Conservation (phyloP, 176 grass and related monocot species). For the Paspalum notatum region DNA sequence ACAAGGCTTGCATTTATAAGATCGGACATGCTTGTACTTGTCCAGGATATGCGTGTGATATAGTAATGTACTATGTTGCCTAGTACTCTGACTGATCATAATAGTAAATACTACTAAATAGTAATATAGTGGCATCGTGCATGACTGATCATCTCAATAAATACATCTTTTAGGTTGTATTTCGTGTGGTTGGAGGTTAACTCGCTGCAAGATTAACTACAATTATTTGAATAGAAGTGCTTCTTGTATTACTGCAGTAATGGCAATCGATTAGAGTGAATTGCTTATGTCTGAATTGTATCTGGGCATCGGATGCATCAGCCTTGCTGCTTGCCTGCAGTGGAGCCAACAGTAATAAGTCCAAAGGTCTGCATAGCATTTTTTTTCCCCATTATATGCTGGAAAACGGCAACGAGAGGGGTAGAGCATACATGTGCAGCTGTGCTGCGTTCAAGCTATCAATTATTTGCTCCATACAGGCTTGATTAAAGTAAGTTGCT, state of each 20-base stretch:
- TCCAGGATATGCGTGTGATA: constrained; percentile 7
- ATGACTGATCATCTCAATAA: constrained; percentile 23
- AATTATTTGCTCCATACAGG: constrained; percentile 12
- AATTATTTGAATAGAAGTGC: constrained; percentile 2
- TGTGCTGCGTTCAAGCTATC: neutral
- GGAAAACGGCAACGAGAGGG: neutral
- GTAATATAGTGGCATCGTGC: too few relatives aligned
- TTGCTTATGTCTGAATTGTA: neutral
- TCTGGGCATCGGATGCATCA: neutral
- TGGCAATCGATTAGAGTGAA: constrained; percentile 1
- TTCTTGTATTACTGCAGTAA: neutral
- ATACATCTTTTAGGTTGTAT: neutral
- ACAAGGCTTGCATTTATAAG: constrained; percentile 63
- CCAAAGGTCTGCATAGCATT: neutral
- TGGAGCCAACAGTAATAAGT: neutral
- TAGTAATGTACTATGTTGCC: too few relatives aligned
- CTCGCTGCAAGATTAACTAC: neutral
- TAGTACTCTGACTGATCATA: too few relatives aligned
- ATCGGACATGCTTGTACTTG: constrained; percentile 24
- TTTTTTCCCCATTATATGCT: neutral
- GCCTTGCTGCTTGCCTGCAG: neutral
- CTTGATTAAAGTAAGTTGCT: neutral
- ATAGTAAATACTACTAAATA: too few relatives aligned
- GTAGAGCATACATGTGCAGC: neutral
- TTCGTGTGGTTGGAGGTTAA: neutral